A percentile compares a stretch with the other conserved stretches of the same genome.
Evolutionary conservation across 768 basidiomycete genomes (phyloP).

Genomic region (Naematelia encephala): DNA sequence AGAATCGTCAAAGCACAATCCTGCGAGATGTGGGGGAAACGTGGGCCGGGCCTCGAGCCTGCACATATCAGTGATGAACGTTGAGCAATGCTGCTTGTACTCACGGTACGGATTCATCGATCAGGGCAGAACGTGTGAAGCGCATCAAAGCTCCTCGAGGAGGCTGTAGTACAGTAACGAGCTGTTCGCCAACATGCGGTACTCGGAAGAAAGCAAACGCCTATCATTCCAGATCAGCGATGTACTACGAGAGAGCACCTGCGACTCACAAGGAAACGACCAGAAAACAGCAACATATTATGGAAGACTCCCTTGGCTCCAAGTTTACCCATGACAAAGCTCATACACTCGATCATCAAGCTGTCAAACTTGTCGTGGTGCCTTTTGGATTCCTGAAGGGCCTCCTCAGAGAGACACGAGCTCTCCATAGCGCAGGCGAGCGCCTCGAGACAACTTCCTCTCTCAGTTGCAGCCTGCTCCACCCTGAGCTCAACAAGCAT

Average conservation of each 20-base stretch:
- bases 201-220: constrained; percentile 55
- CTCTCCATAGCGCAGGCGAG: constrained; percentile 52
- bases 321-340: constrained; percentile 54
- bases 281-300: constrained; percentile 54
- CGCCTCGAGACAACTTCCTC: constrained; percentile 53
- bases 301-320: constrained; percentile 55
- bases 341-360: constrained; percentile 49
- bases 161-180: constrained; percentile 52
- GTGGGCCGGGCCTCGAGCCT: constrained; percentile 17
- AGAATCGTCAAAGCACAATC: constrained; percentile 47
- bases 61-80: not conserved
- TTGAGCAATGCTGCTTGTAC: not conserved
- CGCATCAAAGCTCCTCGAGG: constrained; percentile 50
- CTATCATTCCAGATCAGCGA: constrained; percentile 9
- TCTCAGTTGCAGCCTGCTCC: constrained; percentile 51
- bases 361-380: constrained; percentile 44
- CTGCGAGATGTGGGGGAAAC: constrained; percentile 47
- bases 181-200: constrained; percentile 53
- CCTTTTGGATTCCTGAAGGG: constrained; percentile 31
- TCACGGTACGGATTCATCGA: constrained; percentile 21
- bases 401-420: constrained; percentile 45
- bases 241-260: too few relatives aligned
- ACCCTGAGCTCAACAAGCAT: constrained; percentile 50
- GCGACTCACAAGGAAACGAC: constrained; percentile 49
- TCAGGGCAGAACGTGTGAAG: constrained; percentile 35